phyloP scores from a whole-genome alignment of 768 basidiomycete genomes.

The Solioccasus polychromus region DNA sequence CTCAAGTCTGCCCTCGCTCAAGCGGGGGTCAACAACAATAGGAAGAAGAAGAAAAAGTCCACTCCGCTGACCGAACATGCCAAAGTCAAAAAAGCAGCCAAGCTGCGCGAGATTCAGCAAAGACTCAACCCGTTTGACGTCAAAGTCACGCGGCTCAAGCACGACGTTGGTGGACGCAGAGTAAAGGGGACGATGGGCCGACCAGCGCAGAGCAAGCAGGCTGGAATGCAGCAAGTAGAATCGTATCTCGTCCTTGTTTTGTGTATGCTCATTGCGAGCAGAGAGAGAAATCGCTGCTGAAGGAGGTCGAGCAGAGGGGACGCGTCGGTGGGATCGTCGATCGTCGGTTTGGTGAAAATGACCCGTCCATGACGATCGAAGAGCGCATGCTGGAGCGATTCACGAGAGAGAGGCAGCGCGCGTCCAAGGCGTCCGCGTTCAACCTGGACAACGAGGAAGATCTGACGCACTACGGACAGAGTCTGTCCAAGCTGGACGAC shows the following conservation, averaged over 20 bases:
- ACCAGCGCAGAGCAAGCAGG: conserved; percentile 87
- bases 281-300: conserved; percentile 85
- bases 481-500: conserved; percentile 79
- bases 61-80: conserved; percentile 62
- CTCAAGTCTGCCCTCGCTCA: conserved; percentile 81
- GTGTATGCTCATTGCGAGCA: conserved; percentile 28
- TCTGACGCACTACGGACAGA: conserved; percentile 89
- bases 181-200: conserved; percentile 79
- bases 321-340: conserved; percentile 89
- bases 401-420: conserved; percentile 81
- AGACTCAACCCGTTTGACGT: conserved; percentile 93
- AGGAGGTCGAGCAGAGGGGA: conserved; percentile 79
- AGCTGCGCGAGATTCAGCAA: conserved; percentile 79
- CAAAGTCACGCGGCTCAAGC: conserved; percentile 88
- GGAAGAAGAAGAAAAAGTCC: conserved; percentile 67
- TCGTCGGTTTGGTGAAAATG: conserved; percentile 93
- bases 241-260: conserved; percentile 19
- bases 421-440: conserved; percentile 74
- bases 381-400: conserved; percentile 97
- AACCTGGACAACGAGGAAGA: conserved; percentile 92
- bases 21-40: conserved; percentile 69
- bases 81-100: conserved; percentile 77
- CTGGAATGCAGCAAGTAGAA: conserved; percentile 81
- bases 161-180: conserved; percentile 87
- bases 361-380: conserved; percentile 89